Evolutionary conservation across 1,139 yeast species (phyloP), one percentile per base, ranked within the genome.

Genomic region (Blastobotrys proliferans): DNA sequence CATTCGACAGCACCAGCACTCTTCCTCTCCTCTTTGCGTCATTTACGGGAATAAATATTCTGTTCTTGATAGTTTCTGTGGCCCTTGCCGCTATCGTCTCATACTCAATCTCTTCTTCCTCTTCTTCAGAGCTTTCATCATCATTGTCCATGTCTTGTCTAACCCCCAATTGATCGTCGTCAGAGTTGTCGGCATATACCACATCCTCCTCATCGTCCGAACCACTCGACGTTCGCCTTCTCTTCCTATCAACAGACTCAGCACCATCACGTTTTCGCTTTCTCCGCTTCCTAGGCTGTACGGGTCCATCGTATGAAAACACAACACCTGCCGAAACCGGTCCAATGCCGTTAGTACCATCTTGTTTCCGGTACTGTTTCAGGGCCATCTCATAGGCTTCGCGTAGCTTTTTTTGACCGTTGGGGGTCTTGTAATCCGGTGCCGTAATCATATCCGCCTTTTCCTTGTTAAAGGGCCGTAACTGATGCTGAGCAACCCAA

Each of bases 71-170:
- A 13, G 25, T n/a, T 34, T 40, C 43, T 22, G 25, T 2, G 4
- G 43, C 22, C 3, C 6, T 2, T 1, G 18, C 38, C 10, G 43
- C 43, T 11, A 40, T 19, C 6, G 9, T 5, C 16, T 40, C 43
- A 13, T 21, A 34, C 11, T 33, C 43, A 11, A 40, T 13, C 13
- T 27, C 14, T 6, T 27, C 14, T 13, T 26, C 39, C 22, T 36
- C 39, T 22, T 26, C 38, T 24, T 36, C 37, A 21, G 20, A 17
- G 3, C 14, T 20, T 21, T 8, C 17, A 6, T n/a, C 4, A 5
- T 32, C 10, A 13, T 32, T 32, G 10, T 6, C 8, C n/a, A 6
- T 31, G 13, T 17, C 19, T 31, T n/a, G n/a, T n/a, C n/a, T n/a
- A n/a, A n/a, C n/a, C n/a, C n/a, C n/a, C n/a, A n/a, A n/a, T n/a